A percentile compares a stretch with the other conserved stretches of the same genome.
These are phyloP conservation scores for Castanea mollissima DNA, from an alignment of 306 rosid genomes.

Conservation along the genomic window DNA sequence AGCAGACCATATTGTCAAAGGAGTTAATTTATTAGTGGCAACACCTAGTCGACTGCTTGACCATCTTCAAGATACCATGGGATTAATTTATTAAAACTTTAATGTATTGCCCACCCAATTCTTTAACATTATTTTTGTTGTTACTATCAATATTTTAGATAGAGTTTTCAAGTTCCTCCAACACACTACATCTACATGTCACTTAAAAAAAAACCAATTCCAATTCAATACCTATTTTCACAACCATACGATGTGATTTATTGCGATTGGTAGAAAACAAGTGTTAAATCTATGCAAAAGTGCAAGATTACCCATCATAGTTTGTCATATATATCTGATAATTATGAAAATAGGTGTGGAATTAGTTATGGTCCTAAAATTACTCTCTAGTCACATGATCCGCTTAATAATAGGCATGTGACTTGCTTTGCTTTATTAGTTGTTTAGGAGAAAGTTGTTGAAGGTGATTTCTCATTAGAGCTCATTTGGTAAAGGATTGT, in stretches of 20 bases:
- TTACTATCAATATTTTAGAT: neutral
- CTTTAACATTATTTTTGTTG: neutral
- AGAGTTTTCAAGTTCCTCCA: too few species aligned
- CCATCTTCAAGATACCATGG: slow-evolving; percentile 84
- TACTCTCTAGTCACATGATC: too few species aligned
- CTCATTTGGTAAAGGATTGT: too few species aligned
- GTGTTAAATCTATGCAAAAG: too few species aligned
- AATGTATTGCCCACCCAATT: slow-evolving; percentile 38
- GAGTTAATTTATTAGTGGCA: slow-evolving; percentile 80
- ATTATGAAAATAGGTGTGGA: too few species aligned
- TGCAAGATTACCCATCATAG: fast-evolving
- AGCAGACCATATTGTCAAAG: slow-evolving; percentile 81
- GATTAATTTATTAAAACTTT: slow-evolving; percentile 66
- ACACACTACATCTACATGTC: neutral
- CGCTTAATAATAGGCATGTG: too few species aligned
- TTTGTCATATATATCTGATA: too few species aligned
- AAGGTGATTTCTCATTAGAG: neutral
- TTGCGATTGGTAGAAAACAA: too few species aligned
- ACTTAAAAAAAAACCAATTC: too few species aligned
- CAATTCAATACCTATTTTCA: too few species aligned
- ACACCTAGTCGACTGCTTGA: slow-evolving; percentile 97
- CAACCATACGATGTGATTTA: too few species aligned
- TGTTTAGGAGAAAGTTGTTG: neutral
- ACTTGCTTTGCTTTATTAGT: neutral
- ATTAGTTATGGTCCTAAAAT: too few species aligned